phyloP scores from a whole-genome alignment of 768 basidiomycete species.

The Pleurotus giganteus region DNA sequence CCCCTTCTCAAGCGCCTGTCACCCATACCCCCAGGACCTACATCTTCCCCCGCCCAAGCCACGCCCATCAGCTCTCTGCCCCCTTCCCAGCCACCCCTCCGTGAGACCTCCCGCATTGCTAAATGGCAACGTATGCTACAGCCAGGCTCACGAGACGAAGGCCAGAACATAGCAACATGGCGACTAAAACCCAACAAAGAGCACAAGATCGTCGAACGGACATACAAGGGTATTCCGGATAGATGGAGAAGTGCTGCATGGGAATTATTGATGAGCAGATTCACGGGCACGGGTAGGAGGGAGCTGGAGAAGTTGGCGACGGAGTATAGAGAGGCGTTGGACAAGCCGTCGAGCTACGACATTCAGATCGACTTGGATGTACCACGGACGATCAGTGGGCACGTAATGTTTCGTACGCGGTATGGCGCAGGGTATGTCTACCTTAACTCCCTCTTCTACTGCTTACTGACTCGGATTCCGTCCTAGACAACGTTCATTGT shows the following conservation, averaged over 20 bases:
- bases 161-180: conserved; percentile 80
- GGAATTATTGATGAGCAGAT: conserved; percentile 73
- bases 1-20: conserved; percentile 62
- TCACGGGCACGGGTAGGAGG: conserved; percentile 41
- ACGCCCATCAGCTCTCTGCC: conserved; percentile 47
- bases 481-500: conserved; percentile 85
- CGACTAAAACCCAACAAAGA: conserved; percentile 60
- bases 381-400: conserved; percentile 92
- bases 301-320: conserved; percentile 42
- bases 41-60: conserved; percentile 43
- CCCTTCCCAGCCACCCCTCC: conserved; percentile 44
- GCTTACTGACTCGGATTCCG: neutral
- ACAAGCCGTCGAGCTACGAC: conserved; percentile 85
- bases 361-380: conserved; percentile 98
- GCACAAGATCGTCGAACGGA: conserved; percentile 66
- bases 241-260: conserved; percentile 93
- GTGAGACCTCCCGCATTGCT: conserved; percentile 73
- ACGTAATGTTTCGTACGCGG: conserved; percentile 91
- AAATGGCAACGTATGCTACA: conserved; percentile 95
- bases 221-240: conserved; percentile 96
- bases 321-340: conserved; percentile 63
- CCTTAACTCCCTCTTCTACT: neutral
- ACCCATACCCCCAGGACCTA: conserved; percentile 41
- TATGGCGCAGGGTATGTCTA: conserved; percentile 87
- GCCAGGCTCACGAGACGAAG: conserved; percentile 64